phyloP scores from a whole-genome alignment of 1,284 basidiomycete genomes.

The Leccinum variabile region DNA sequence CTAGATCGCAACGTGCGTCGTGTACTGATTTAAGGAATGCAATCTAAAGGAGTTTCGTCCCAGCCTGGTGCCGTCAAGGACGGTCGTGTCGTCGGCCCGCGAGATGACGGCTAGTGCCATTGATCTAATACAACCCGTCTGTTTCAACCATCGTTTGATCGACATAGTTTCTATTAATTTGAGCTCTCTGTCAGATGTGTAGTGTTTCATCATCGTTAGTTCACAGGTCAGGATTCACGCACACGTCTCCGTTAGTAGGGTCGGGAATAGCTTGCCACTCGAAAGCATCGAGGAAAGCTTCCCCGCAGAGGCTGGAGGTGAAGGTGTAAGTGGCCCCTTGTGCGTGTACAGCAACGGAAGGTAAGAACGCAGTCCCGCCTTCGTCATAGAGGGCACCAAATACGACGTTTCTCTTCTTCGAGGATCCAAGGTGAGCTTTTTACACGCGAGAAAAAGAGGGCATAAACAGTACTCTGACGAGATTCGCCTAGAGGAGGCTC shows the following conservation, averaged over 20 bases:
- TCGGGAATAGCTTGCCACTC: conserved; percentile 43
- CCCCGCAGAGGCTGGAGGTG: conserved; percentile 37
- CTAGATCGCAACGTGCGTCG: conserved; percentile 36
- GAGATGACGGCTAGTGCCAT: conserved; percentile 44
- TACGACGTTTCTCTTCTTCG: background rate
- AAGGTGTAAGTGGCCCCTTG: conserved; percentile 6
- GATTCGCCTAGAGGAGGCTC: background rate
- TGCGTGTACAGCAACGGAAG: background rate
- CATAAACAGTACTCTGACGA: no score
- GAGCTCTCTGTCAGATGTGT: background rate
- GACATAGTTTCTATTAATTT: conserved; percentile 49
- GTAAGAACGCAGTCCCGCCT: background rate
- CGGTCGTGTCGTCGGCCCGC: conserved; percentile 35
- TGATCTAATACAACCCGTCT: conserved; percentile 48
- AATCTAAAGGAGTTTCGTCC: conserved; percentile 39
- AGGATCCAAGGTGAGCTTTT: background rate
- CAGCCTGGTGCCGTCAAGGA: conserved; percentile 26
- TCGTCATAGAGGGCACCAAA: conserved; percentile 1
- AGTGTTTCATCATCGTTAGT: background rate
- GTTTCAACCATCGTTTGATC: conserved; percentile 40
- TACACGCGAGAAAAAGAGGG: background rate
- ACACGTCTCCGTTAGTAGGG: conserved; percentile 49
- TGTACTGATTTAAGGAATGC: conserved; percentile 31
- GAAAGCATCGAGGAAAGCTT: conserved; percentile 42
- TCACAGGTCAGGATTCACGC: conserved; percentile 9